Evolutionary conservation across 108 stramenopile species (phyloP), one percentile per base, ranked within the genome.

Genomic region (Nitzschia palea): DNA sequence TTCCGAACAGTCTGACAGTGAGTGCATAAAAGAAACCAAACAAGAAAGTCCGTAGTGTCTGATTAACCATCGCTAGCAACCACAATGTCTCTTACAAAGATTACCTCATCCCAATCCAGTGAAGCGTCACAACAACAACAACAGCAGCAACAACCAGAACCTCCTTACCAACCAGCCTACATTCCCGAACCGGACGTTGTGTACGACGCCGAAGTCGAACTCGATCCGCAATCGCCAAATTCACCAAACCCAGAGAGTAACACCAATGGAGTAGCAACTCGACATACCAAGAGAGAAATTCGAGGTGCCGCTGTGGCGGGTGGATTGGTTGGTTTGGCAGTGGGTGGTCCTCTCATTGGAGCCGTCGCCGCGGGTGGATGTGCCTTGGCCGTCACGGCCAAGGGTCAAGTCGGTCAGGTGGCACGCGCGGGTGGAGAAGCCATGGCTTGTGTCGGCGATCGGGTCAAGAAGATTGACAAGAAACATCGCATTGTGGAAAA

Each of bases 401-500:
- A 73, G 10, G 60, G 70, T 14, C 65, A 77, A 35, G 76, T 57
- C 1, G 89, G 89, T 0, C 51, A 73, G 20, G 81, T 74, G 23
- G 82, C 85, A 9, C 73, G 89, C 30, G 62, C 73, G 18, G 61
- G 79, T 0, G 88, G 88, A 10, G 88, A 89, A 54, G 69, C 76
- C 1, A 74, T 86, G 28, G 79, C 81, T 1, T 52, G 57, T 2
- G 73, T 68, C 9, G 86, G 82, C 0, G 80, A 80, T 37, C 68
- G 77, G 31, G 28, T 70, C n/a, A 83, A 81, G 61, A 69, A 78
- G 59, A 44, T 87, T 1, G 81, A 93, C 47, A 55, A 90, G 44
- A 88, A 86, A 54, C 88, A 93, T 76, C 81, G 76, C 47, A 61
- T 89, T 35, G 70, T 73, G 9, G 86, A 93, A 18, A 89, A 77